A percentile compares a stretch with the other conserved stretches of the same genome.
phyloP scores from a whole-genome alignment of 352 stramenopile genomes.

The Phytopythium sindhum region DNA sequence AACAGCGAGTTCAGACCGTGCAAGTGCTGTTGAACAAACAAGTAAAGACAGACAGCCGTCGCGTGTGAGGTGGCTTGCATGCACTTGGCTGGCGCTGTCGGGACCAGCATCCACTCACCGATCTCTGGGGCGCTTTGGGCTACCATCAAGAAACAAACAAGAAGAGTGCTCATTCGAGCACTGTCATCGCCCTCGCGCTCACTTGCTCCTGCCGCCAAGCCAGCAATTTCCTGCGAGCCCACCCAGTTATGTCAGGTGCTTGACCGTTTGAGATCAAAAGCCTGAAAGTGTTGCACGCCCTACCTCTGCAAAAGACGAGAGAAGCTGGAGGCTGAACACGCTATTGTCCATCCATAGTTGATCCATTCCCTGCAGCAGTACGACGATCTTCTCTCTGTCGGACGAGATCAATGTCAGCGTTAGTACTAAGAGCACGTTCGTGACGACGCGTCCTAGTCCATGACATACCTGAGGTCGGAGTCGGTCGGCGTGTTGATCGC shows the following conservation, averaged over 20 bases:
- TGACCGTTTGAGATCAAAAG: background rate
- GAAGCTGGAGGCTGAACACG: constrained; percentile 63
- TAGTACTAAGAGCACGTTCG: background rate
- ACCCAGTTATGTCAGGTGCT: background rate
- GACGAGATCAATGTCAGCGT: background rate
- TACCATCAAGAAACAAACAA: constrained; percentile 59
- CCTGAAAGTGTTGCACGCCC: background rate
- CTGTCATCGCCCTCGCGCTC: constrained; percentile 20
- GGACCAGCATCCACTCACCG: constrained; percentile 21
- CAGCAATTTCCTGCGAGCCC: constrained; percentile 39
- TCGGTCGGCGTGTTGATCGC: constrained; percentile 42
- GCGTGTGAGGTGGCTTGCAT: background rate
- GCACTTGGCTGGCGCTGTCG: background rate
- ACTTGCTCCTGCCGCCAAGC: constrained; percentile 22
- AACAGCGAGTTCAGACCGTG: background rate
- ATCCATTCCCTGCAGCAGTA: constrained; percentile 38
- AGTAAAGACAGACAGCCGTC: background rate
- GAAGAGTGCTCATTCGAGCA: constrained; percentile 35
- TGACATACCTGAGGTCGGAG: constrained; percentile 31
- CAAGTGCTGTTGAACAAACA: background rate
- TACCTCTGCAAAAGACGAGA: constrained; percentile 61
- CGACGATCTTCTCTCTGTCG: constrained; percentile 44
- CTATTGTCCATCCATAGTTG: constrained; percentile 67
- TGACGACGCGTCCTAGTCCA: background rate
- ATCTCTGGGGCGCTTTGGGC: constrained; percentile 40